These are phyloP conservation scores for Peronospora belbahrii DNA, from an alignment of 352 stramenopile species.

Conservation along the genomic window DNA sequence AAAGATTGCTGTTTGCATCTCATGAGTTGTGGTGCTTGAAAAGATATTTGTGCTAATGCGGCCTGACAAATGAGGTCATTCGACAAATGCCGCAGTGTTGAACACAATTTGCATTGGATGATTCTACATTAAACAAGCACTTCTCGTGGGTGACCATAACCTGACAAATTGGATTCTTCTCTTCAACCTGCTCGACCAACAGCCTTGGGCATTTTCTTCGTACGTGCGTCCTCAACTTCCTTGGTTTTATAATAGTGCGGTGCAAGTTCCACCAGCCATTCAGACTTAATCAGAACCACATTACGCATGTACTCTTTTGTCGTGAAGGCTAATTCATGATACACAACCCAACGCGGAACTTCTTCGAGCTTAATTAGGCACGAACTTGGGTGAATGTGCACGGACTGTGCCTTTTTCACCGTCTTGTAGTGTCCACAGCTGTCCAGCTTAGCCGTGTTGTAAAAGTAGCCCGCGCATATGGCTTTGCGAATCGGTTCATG, in stretches of 20 bases:
- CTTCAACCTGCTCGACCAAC: slow-evolving; percentile 31
- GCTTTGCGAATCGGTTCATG: slow-evolving; percentile 94
- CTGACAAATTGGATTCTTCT: too few relatives aligned
- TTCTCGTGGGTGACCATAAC: too few relatives aligned
- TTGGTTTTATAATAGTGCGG: slow-evolving; percentile 99
- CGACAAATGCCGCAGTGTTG: too few relatives aligned
- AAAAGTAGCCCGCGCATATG: slow-evolving; percentile 99
- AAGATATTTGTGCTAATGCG: too few relatives aligned
- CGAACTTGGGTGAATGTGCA: slow-evolving; percentile 98
- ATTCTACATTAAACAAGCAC: too few relatives aligned
- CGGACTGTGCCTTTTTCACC: slow-evolving; percentile 95
- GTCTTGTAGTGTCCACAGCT: slow-evolving; percentile 97
- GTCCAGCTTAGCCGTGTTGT: slow-evolving; percentile 96
- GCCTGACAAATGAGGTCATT: too few relatives aligned
- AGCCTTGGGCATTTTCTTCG: slow-evolving; percentile 96
- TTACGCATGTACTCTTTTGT: slow-evolving; percentile 99
- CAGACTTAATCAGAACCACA: slow-evolving; percentile 93
- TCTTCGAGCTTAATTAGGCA: slow-evolving; percentile 90
- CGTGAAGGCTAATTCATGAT: slow-evolving; percentile 98
- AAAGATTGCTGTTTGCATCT: too few relatives aligned
- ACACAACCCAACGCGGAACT: slow-evolving; percentile 94
- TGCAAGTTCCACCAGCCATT: slow-evolving; percentile 98
- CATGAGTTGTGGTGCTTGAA: too few relatives aligned
- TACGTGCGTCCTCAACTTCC: slow-evolving; percentile 92
- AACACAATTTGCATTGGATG: too few relatives aligned